Percentiles rank a stretch among this genome's conserved stretches.
Evolutionary conservation across 2,329 filamentous ascomycete species (phyloP).

Genomic region (Trichoderma semiorbis): DNA sequence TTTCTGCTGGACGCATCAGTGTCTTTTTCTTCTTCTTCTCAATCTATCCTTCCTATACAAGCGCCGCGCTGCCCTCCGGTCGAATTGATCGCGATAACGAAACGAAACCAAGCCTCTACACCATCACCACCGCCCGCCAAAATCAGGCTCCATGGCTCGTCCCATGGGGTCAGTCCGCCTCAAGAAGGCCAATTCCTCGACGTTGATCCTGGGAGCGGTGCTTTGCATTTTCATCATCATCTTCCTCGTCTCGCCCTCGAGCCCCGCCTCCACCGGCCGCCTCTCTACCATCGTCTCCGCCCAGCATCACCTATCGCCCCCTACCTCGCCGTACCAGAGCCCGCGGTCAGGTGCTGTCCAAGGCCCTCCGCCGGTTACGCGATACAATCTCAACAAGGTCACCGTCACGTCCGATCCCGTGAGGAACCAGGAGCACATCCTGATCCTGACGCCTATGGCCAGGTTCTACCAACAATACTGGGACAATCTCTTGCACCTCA

Average conservation of each 20-base stretch:
- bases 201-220: conserved; percentile 66
- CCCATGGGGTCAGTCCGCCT: conserved; percentile 65
- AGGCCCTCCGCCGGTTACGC: conserved; percentile 75
- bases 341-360: conserved; percentile 30
- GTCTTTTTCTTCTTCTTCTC: background rate
- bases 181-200: conserved; percentile 76
- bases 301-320: conserved; percentile 43
- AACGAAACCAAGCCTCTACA: background rate
- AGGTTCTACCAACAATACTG: conserved; percentile 94
- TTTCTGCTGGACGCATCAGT: conserved; percentile 11
- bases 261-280: conserved; percentile 43
- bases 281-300: conserved; percentile 44
- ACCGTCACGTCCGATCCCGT: conserved; percentile 76
- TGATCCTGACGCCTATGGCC: conserved; percentile 89
- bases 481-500: conserved; percentile 82
- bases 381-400: conserved; percentile 93
- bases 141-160: conserved; percentile 45
- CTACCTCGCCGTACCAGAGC: conserved; percentile 42
- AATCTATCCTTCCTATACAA: background rate
- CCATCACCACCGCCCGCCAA: background rate
- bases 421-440: conserved; percentile 76
- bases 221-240: conserved; percentile 70
- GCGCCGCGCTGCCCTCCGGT: conserved; percentile 9
- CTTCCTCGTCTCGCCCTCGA: conserved; percentile 56
- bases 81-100: conserved; percentile 11